phyloP scores from a whole-genome alignment of 2,329 filamentous ascomycete genomes.

The Phyllosticta capitalensis region DNA sequence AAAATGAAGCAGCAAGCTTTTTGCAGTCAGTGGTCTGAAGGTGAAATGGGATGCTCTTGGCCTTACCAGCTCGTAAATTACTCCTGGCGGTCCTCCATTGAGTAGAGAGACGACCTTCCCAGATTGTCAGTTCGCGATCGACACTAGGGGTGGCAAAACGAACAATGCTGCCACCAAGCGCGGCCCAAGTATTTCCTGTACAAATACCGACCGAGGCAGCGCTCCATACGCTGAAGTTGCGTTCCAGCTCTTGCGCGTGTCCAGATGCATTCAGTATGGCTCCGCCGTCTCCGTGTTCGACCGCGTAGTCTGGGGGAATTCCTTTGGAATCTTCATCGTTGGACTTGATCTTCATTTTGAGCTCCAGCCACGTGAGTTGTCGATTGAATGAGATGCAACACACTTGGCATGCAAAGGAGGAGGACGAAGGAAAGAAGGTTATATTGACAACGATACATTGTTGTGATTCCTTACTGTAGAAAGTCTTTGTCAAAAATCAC shows the following conservation, averaged over 20 bases:
- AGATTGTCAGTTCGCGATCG: slow-evolving; percentile 1
- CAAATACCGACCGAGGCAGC: slow-evolving; percentile 39
- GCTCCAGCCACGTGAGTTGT: neutral
- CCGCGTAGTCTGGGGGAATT: slow-evolving; percentile 2
- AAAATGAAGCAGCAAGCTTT: slow-evolving; percentile 37
- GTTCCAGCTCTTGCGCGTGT: slow-evolving; percentile 43
- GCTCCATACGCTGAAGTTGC: slow-evolving; percentile 39
- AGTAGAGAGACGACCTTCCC: slow-evolving; percentile 30
- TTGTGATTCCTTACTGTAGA: neutral
- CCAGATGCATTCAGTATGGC: slow-evolving; percentile 41
- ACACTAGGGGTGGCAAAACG: slow-evolving; percentile 12
- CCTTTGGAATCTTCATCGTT: neutral
- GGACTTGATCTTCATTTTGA: slow-evolving; percentile 4
- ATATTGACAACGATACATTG: neutral
- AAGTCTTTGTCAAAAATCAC: neutral
- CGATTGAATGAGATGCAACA: neutral
- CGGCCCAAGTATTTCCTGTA: slow-evolving; percentile 35
- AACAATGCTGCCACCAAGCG: slow-evolving; percentile 40
- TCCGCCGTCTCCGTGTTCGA: slow-evolving; percentile 17
- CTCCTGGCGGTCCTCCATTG: slow-evolving; percentile 38
- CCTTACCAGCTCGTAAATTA: slow-evolving; percentile 34
- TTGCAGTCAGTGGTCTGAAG: neutral
- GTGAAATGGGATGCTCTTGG: neutral
- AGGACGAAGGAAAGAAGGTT: neutral
- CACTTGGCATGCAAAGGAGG: neutral